Conservation (phyloP, 225 moss, liverwort and hornwort species). For the Bryoerythrophyllum caledonicum region DNA sequence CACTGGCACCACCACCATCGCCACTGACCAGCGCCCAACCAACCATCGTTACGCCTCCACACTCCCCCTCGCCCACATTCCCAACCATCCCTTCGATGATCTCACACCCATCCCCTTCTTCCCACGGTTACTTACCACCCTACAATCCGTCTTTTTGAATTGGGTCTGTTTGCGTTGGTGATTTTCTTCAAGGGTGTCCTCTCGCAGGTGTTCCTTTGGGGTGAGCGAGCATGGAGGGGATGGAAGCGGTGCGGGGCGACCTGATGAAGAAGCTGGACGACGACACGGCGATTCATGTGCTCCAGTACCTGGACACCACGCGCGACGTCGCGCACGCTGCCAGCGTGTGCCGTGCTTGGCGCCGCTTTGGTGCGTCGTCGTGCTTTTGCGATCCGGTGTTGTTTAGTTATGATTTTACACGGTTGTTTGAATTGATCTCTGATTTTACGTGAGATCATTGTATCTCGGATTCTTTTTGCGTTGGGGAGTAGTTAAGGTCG, state of each 20-base stretch:
- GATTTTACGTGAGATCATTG: neutral
- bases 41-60: neutral
- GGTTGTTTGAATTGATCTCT: neutral
- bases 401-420: too few species aligned
- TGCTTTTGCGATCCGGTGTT: neutral
- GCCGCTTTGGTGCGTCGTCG: conserved; percentile 56
- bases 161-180: too few species aligned
- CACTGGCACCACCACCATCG: neutral
- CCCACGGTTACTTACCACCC: too few species aligned
- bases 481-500: too few species aligned
- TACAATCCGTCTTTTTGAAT: too few species aligned
- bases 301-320: conserved; percentile 54
- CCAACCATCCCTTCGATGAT: neutral
- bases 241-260: conserved; percentile 44
- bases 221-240: conserved; percentile 30
- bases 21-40: neutral
- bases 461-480: neutral
- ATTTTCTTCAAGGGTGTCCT: too few species aligned
- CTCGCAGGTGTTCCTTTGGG: neutral
- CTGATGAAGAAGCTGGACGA: conserved; percentile 63
- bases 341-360: conserved; percentile 65
- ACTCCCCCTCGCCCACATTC: neutral
- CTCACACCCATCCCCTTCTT: neutral
- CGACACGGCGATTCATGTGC: conserved; percentile 64
- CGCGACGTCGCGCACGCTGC: conserved; percentile 59